Base-by-base conservation (phyloP, 306 rosid genomes). In the Begonia masoniana region DNA sequence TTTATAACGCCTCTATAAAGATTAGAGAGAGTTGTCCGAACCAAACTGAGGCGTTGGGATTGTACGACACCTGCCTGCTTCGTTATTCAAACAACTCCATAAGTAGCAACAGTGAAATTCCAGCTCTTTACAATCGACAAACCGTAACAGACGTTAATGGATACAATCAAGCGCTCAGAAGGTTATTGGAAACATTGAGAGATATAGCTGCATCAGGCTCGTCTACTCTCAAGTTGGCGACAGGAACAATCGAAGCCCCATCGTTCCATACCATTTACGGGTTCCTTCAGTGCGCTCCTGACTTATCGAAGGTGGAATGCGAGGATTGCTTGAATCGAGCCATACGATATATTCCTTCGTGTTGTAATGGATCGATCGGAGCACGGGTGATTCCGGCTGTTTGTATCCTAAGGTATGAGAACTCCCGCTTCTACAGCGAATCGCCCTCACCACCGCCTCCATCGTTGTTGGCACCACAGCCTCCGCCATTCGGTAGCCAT, bases 31-130 rank as follows among this genome's bases (percentile, higher is more conserved):
- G 0, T 10, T 79, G 92, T 35, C 70, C 75, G 7, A 63, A 60
- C 45, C 55, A 64, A 24, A 79, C 74, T n/a, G 74, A 72, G 50
- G 60, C 78, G 1, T 54, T 70, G 2, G 65, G 74, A 50, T 84
- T 85, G 81, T 71, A 68, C 52, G 80, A 74, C 7, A 56, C 47
- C 15, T 74, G 85, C 35, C 10, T 69, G 62, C 9, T 75, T 3
- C 75, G 85, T 2, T 84, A 73, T 67, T 51, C 85, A 15, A 65
- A 67, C 60, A 9, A 12, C 3, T 54, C 71, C 14, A 19, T 74
- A 43, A 59, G 65, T 62, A 51, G 39, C 39, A 7, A 31, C 39
- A 0, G 5, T 31, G 39, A 31, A 2, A 31, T 31, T 5, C 39
- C 0, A 31, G 0, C 1, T 31, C 3, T 31, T 31, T 0, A 5